Base-by-base conservation (phyloP, 768 basidiomycete genomes). In the Xerocomellus intermedius region DNA sequence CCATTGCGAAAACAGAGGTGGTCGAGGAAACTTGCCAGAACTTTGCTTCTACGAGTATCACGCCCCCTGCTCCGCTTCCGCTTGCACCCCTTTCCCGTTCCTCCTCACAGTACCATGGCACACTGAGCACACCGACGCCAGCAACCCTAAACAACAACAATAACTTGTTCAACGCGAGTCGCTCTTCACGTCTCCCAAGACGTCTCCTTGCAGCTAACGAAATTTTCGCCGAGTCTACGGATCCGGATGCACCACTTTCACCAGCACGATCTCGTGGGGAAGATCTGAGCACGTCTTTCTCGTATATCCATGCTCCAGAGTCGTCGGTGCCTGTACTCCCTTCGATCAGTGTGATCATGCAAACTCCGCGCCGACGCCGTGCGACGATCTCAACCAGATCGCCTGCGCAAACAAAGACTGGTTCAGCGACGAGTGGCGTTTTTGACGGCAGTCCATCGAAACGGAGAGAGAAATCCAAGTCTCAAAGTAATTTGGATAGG, bases 21-120 rank as follows among this genome's bases (percentile, higher is more conserved):
- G 87, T 91, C 8, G 86, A 91, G 64, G 91, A 91, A 62, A 84
- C 90, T 14, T 79, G 86, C 39, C 83, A 87, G 65, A 86, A 81
- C 53, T 92, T 93, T 63, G 86, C 82, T 26, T 79, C 82, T 9
- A 75, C 74, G 0, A 74, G 73, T 22, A 75, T 67, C 61, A 69
- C 76, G 37, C 70, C 77, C 28, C 78, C 85, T 42, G 84, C 86
- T 10, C 78, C 87, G 14, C 79, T 89, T 26, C 87, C 89, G 1
- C 72, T 85, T 16, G 75, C 79, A 0, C 84, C 86, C 5, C 66
- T 81, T 19, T 77, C 84, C 4, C 78, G 82, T 19, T 78, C 79
- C 26, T 64, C 73, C 7, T 82, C 80, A 0, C 73, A 74, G 46
- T 57, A 52, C n/a, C 61, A 57, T 30, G 30, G 48, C 37, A 69